Conservation (phyloP, 768 basidiomycete genomes). For the Neoboletus brunneissimus region DNA sequence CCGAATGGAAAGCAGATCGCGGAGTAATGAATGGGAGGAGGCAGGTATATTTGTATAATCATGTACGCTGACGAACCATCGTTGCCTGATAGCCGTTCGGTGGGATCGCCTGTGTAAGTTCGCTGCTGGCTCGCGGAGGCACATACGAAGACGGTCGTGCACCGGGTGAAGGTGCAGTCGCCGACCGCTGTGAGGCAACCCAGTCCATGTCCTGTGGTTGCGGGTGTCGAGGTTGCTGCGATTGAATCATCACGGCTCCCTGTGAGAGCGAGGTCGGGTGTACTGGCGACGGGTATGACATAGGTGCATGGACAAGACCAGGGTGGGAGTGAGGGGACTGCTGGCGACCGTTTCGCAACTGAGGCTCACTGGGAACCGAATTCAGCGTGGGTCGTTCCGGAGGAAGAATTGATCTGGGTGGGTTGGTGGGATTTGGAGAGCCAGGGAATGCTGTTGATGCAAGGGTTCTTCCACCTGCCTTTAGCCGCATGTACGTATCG, state of each 20-base stretch:
- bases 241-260: conserved; percentile 42
- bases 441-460: conserved; percentile 30
- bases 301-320: conserved; percentile 39
- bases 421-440: conserved; percentile 24
- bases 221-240: conserved; percentile 38
- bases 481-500: conserved; percentile 82
- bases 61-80: conserved; percentile 51
- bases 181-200: conserved; percentile 38
- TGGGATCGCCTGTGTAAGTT: conserved; percentile 40
- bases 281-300: conserved; percentile 43
- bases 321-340: conserved; percentile 42
- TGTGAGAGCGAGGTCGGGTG: conserved; percentile 48
- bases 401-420: conserved; percentile 32
- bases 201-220: conserved; percentile 46
- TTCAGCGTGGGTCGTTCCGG: conserved; percentile 48
- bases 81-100: conserved; percentile 45
- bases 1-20: conserved; percentile 24
- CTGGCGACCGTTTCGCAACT: conserved; percentile 38
- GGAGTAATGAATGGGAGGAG: conserved; percentile 16
- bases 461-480: conserved; percentile 52
- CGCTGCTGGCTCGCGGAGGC: conserved; percentile 43
- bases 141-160: conserved; percentile 54
- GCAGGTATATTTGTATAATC: conserved; percentile 21
- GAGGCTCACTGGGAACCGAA: conserved; percentile 37
- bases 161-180: conserved; percentile 33